Evolutionary conservation across 139 green algal species (phyloP).

Genomic region (Spirogloea muscicola): DNA sequence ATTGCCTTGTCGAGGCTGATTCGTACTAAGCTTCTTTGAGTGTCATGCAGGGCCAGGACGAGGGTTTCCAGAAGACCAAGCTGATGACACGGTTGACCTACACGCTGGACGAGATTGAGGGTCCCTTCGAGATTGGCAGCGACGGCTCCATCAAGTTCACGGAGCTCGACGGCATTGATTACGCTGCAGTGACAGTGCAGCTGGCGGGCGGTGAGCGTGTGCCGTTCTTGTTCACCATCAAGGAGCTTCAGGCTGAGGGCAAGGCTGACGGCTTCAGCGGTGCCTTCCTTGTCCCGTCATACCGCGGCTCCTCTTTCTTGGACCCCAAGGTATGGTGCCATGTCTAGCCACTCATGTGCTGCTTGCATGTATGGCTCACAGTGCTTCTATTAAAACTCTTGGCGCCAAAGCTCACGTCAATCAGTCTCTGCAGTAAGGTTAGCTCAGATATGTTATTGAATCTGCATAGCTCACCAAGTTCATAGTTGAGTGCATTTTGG

Average conservation of each 20-base stretch:
- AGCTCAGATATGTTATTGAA: too few relatives aligned
- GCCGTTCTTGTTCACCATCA: constrained; percentile 98
- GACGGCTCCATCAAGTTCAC: constrained; percentile 82
- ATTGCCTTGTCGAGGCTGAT: too few relatives aligned
- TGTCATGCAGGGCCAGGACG: too few relatives aligned
- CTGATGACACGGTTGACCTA: constrained; percentile 99
- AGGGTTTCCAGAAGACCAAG: constrained; percentile 84
- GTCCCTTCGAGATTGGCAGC: constrained; percentile 49
- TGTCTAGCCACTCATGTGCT: neutral
- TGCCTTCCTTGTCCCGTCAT: constrained; percentile 96
- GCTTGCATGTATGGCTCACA: too few relatives aligned
- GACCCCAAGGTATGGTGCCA: too few relatives aligned
- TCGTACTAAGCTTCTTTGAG: too few relatives aligned
- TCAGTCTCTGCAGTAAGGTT: too few relatives aligned
- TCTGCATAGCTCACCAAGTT: too few relatives aligned
- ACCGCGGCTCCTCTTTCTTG: constrained; percentile 97
- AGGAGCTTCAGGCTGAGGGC: constrained; percentile 91
- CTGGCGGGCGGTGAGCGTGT: constrained; percentile 96
- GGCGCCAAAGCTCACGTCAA: neutral
- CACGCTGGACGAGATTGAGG: constrained; percentile 83
- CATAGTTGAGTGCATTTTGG: too few relatives aligned
- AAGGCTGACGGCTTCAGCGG: constrained; percentile 79
- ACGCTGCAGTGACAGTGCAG: constrained; percentile 94
- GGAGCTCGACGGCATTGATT: constrained; percentile 98
- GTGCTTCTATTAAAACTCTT: too few relatives aligned